Base-by-base conservation (phyloP, 2,329 filamentous ascomycete species). In the Cercospora nicotianae region DNA sequence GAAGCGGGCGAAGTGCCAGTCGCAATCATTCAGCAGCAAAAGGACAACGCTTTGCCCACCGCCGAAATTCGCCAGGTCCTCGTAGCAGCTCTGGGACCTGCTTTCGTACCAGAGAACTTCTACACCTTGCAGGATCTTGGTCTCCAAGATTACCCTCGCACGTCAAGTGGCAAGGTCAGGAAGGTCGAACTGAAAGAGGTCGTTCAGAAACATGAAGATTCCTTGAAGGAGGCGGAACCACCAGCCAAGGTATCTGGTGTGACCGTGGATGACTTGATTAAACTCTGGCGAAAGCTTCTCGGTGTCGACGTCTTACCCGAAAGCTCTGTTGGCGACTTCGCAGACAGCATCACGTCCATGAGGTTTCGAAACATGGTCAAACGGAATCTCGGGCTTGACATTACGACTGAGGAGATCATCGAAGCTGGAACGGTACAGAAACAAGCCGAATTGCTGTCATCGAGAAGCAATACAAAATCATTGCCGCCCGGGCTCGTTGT, bases 1-100 rank as follows among this genome's bases (percentile, higher is more conserved):
- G 53, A 69, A 12, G 67, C 64, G 10, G 71, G 71, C 1, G 68
- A 72, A 55, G 71, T 73, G 13, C 71, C 71, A 5, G 67, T 73
- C 5, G 71, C 70, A 4, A 30, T 73, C 33, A 42, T 71, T 5
- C 62, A 60, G 45, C 60, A 45, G 42, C 36, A 60, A 3, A 57
- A 64, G 16, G 31, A 36, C 42, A 26, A 61, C 8, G 45, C 55
- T 10, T 33, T 30, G 9, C 28, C 23, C 13, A 36, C 31, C 9
- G 64, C 26, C 18, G 18, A 42, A 2, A 42, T 72, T 26, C 48
- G 57, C 16, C 33, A 67, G 0, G 58, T 57, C 5, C 65, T 71
- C 5, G 39, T 60, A 3, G 64, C 53, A 3, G 31, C 31, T 3
- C 28, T 71, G 45, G 71, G 69, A 1, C 53, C 62, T 12, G 12